Conservation (phyloP, 371 early-diverging fungal species). For the Zopfochytrium polystomum region DNA sequence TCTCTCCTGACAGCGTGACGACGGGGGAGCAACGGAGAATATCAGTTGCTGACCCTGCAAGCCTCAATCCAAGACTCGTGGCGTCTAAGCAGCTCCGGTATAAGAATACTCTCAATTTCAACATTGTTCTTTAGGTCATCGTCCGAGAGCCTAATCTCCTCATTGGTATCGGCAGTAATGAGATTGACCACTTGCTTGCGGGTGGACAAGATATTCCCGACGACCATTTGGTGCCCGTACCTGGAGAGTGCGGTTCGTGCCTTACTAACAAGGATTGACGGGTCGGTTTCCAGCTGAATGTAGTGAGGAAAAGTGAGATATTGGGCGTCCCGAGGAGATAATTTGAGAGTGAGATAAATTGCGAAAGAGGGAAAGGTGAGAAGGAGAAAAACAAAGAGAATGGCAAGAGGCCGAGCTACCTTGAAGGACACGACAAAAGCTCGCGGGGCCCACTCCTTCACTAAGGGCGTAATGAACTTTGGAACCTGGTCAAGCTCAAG, state of each 20-base stretch:
- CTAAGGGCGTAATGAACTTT: constrained; percentile 89
- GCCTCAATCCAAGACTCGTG: constrained; percentile 58
- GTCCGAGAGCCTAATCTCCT: constrained; percentile 60
- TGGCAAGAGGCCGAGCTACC: too few relatives aligned
- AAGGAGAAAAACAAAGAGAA: too few relatives aligned
- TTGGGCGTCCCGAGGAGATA: constrained; percentile 2
- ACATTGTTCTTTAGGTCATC: constrained; percentile 56
- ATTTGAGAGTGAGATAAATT: not conserved
- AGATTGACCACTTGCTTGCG: constrained; percentile 83
- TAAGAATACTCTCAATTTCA: constrained; percentile 86
- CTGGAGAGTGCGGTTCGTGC: constrained; percentile 72
- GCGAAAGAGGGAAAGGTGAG: not conserved
- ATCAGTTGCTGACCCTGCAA: too few relatives aligned
- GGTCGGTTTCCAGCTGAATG: constrained; percentile 87
- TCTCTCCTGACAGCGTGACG: too few relatives aligned
- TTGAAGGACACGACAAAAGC: constrained; percentile 95
- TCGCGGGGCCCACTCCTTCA: constrained; percentile 82
- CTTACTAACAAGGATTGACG: constrained; percentile 72
- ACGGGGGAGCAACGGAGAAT: too few relatives aligned
- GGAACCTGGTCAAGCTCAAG: constrained; percentile 93
- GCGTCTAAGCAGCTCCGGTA: constrained; percentile 68
- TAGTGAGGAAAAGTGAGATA: not conserved
- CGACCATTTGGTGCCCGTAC: constrained; percentile 96
- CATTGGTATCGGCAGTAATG: constrained; percentile 41
- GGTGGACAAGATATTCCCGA: constrained; percentile 88